Conservation (phyloP, 129 eudicot genomes). For the Tagetes erecta region DNA sequence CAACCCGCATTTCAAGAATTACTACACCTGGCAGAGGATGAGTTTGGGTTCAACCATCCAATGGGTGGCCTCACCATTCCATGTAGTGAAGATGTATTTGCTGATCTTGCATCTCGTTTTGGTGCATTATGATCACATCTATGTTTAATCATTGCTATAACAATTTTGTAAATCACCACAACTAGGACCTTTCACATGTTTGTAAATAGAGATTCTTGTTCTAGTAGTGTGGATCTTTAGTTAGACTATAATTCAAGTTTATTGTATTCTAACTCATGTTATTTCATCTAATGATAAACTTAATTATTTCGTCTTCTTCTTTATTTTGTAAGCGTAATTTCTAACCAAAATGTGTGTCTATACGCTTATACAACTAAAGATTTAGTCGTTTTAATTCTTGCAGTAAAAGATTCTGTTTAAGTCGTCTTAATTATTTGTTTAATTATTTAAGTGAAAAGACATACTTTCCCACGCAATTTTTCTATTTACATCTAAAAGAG, state of each 20-base stretch:
- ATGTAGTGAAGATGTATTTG: neutral
- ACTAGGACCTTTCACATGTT: neutral
- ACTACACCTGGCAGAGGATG: neutral
- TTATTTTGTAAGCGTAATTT: neutral
- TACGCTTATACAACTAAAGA: no score
- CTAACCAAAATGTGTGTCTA: neutral
- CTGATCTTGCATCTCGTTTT: neutral
- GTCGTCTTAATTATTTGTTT: no score
- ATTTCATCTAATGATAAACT: neutral
- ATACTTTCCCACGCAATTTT: no score
- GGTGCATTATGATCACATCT: neutral
- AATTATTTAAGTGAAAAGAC: no score
- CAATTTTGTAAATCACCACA: neutral
- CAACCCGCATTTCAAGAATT: constrained; percentile 5
- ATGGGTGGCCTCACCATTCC: constrained; percentile 9
- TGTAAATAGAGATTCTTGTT: neutral
- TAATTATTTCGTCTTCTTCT: neutral
- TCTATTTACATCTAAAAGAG: no score
- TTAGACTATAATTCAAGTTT: neutral
- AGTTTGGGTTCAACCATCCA: constrained; percentile 7
- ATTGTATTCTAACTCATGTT: neutral
- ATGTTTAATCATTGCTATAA: neutral
- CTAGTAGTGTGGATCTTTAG: no score
- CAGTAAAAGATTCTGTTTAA: no score
- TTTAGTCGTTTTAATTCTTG: no score